Base-by-base conservation (phyloP, 2,329 filamentous ascomycete genomes). In the Fusarium neocosmosporiellum region DNA sequence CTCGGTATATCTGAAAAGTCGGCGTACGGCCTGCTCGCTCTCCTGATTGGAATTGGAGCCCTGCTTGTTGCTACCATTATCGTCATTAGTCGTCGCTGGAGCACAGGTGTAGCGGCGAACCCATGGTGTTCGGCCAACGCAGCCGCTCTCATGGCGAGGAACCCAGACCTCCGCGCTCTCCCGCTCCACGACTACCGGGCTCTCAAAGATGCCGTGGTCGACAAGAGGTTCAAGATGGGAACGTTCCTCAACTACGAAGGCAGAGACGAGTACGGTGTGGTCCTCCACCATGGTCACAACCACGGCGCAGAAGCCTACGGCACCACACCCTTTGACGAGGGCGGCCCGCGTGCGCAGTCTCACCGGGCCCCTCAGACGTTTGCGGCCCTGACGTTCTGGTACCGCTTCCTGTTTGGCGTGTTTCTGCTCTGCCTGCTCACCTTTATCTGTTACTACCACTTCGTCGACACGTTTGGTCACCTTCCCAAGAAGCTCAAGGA, bases 401-500 rank as follows among this genome's bases (percentile, higher is more conserved):
- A 83, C 73, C 75, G 82, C 3, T 69, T 81, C 5, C 24, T 66
- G 0, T 80, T 84, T 20, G 65, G 79, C 0, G 29, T 80, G 0
- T 81, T 83, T 24, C 70, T 84, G 7, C 60, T 80, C 9, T 80
- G 73, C 0, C 60, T 85, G 0, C 77, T 84, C 3, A 71, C 75
- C 2, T 75, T 86, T 10, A 77, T 86, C 11, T 74, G 83, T n/a
- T 85, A 84, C 57, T 86, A 85, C 13, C 74, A 76, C 39, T 68
- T 75, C 63, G 59, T 71, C 18, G 62, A 75, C 75, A 83, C 70
- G 4, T 73, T 73, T 24, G 39, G 67, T 4, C 39, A 63, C 9
- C 68, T 81, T 11, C 65, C 41, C 70, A 71, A 29, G 70, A 66
- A 31, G 78, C 83, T 67, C 77, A 81, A 66, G 71, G 72, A 22